A percentile compares a stretch with the other conserved stretches of the same genome.
Conservation (phyloP, 306 rosid species). For the barrel medic (Medicago truncatula) region MtrunA17r5.0-ANR NC_053048.1:4839501-4840000, state of each 20-base stretch:
- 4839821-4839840: too few species aligned
- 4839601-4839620: slow-evolving; percentile 76
- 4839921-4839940: too few species aligned
- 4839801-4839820: too few species aligned
- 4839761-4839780: too few species aligned
- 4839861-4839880: neutral
- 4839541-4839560: slow-evolving; percentile 90
- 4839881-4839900: too few species aligned
- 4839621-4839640: slow-evolving; percentile 62
- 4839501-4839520: neutral
- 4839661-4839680: neutral
- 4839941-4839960: too few species aligned
- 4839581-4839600: slow-evolving; percentile 85
- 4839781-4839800: too few species aligned
- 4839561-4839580: slow-evolving; percentile 81
- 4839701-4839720: neutral
- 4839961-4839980: too few species aligned
- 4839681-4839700: neutral
- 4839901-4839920: too few species aligned
- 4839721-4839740: too few species aligned
- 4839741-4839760: too few species aligned
- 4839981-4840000: too few species aligned
- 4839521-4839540: slow-evolving; percentile 44
- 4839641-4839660: slow-evolving; percentile 27
- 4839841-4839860: neutral